Evolutionary conservation across 2,329 filamentous ascomycete species (phyloP), one percentile per base, ranked within the genome.

Genomic region (Aschersonia sp.): DNA sequence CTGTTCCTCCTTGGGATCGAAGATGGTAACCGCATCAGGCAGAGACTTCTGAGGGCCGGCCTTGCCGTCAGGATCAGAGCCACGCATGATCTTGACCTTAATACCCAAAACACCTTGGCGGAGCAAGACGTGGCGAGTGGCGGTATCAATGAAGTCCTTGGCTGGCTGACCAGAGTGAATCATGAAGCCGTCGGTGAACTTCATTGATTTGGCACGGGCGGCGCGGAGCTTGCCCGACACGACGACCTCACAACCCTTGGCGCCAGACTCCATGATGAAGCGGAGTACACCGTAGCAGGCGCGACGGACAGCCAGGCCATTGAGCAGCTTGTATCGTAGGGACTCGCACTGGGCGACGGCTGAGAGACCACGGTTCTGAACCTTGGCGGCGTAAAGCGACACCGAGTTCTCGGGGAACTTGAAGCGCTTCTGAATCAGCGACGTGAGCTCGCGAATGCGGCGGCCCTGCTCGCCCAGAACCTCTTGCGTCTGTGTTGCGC

Each of bases 131-230:
- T 98, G 92, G 65, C 92, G 92, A 66, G 92, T 97, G 62, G 94
- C 94, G 65, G 76, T 80, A 80, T 98, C 92, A 72, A 98, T 98
- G 79, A 98, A 98, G 77, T 98, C 92, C 77, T 94, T 91, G 67
- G 91, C 92, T 67, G 92, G 92, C 74, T 98, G 92, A 76, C 92
- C 92, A 66, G 92, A 98, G 87, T 98, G 92, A 77, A 98, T 98
- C 92, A 98, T 98, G 88, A 98, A 98, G 71, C 92, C 92, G 74
- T 98, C 89, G 73, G 92, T 98, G 85, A 98, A 98, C 85, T 98
- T 98, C 92, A 98, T 98, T 77, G 81, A 88, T 88, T 98, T 98
- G 74, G 92, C 92, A 80, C 92, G 89, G 66, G 92, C 92, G 71
- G 92, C 92, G 68, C 92, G 85, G 63, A 98, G 86, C 84, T 98